Evolutionary conservation across 83 land plant species (phyloP), one percentile per base, ranked within the genome.

Genomic region (Picea mariana): DNA sequence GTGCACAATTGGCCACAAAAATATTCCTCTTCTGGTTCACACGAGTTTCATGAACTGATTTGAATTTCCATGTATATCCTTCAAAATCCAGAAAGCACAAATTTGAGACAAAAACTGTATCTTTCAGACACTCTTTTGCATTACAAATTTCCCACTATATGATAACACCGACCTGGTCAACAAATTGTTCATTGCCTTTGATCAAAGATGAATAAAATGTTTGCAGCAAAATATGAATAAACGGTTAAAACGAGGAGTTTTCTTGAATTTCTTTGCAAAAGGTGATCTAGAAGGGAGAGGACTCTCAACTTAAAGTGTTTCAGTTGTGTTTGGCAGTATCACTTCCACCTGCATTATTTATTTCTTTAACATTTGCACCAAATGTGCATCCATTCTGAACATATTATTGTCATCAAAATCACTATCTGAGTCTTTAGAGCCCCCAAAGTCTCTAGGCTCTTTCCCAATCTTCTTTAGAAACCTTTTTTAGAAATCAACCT

Each of bases 381-480:
- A 84, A 63, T 93, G 84, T 42, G 82, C 44, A 79, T 97, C 99
- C 84, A 95, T 88, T 27, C 89, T 89, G 81, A 97, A 97, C 99
- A 97, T 95, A 27, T 86, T 92, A 55, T 97, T 97, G 86, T 95
- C 99, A 80, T 97, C 98, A 92, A 96, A 86, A 63, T 85, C 87
- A 60, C 72, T 89, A 84, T 96, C 95, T 3, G 26, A 52, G 86
- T 87, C 85, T 69, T 88, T 88, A 83, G 69, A 78, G 21, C 79
- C 89, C 55, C 79, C 61, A 77, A 31, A 67, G 40, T 84, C 81
- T 42, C 80, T 81, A 71, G 60, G 18, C 63, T 38, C 81, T 66
- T 77, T 77, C 18, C 26, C 44, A 26, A 34, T 77, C 18, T 23
- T 71, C 68, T 65, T 65, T 27, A 31, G 31, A 31, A 31, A 31